phyloP scores from a whole-genome alignment of 495 filamentous ascomycete species.

The Penicillium psychrofluorescens region DNA sequence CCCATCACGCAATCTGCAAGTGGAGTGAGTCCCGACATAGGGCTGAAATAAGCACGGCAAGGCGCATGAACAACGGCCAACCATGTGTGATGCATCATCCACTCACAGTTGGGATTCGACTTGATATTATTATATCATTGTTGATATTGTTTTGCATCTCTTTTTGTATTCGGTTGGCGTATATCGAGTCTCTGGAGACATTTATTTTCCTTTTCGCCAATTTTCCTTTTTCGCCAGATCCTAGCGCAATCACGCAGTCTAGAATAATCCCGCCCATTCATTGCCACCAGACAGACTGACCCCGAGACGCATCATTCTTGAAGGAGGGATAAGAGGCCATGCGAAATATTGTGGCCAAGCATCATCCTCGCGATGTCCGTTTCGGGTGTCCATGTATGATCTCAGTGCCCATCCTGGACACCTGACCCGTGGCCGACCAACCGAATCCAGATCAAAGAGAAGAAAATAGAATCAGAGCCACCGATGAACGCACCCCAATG shows the following conservation, averaged over 20 bases:
- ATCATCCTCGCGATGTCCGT: neutral
- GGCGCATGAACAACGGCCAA: neutral
- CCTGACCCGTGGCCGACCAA: neutral
- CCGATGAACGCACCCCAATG: conserved; percentile 3
- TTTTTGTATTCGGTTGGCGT: too few relatives aligned
- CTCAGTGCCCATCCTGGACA: neutral
- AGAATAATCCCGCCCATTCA: too few relatives aligned
- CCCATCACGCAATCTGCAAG: conserved; percentile 1
- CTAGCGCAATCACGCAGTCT: too few relatives aligned
- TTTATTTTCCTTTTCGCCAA: too few relatives aligned
- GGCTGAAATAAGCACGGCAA: conserved; percentile 4
- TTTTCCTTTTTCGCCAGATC: too few relatives aligned
- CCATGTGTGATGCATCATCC: too few relatives aligned
- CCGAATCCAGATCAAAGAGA: conserved; percentile 7
- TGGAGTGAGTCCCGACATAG: neutral
- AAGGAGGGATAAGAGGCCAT: neutral
- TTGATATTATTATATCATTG: too few relatives aligned
- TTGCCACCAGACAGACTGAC: too few relatives aligned
- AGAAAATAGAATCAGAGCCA: conserved; percentile 10
- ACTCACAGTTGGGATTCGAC: too few relatives aligned
- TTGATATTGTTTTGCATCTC: too few relatives aligned
- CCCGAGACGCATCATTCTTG: neutral
- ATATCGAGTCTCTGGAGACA: too few relatives aligned
- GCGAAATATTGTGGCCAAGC: neutral
- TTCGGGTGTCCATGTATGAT: neutral